phyloP scores from a whole-genome alignment of 495 filamentous ascomycete genomes.

The Terfezia claveryi region DNA sequence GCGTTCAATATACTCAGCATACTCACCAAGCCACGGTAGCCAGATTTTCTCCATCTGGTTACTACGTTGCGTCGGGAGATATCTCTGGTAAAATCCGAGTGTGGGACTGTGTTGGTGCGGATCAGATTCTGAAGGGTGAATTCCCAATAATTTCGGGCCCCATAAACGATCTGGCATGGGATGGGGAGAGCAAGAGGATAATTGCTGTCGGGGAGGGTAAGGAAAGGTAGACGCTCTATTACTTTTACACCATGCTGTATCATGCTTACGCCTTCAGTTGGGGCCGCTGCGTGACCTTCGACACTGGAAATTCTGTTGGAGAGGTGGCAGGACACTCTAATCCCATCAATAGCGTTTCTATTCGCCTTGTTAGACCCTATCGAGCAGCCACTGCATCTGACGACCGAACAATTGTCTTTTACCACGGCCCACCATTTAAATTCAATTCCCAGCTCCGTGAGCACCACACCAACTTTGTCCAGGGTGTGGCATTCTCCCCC shows the following conservation, averaged over 20 bases:
- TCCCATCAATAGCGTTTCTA: slow-evolving; percentile 72
- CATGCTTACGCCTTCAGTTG: slow-evolving; percentile 23
- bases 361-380: slow-evolving; percentile 71
- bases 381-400: slow-evolving; percentile 80
- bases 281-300: slow-evolving; percentile 85
- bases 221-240: slow-evolving; percentile 31
- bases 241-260: background rate
- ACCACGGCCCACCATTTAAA: slow-evolving; percentile 85
- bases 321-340: slow-evolving; percentile 80
- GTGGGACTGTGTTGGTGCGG: slow-evolving; percentile 51
- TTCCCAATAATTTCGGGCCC: slow-evolving; percentile 85
- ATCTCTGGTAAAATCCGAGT: slow-evolving; percentile 61
- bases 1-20: slow-evolving; percentile 78
- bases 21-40: slow-evolving; percentile 75
- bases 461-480: slow-evolving; percentile 70
- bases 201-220: slow-evolving; percentile 91
- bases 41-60: slow-evolving; percentile 83
- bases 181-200: slow-evolving; percentile 86
- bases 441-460: slow-evolving; percentile 51
- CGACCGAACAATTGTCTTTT: slow-evolving; percentile 72
- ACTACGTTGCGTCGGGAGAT: slow-evolving; percentile 89
- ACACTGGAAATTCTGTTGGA: slow-evolving; percentile 86
- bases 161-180: slow-evolving; percentile 93
- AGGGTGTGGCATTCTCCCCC: slow-evolving; percentile 74
- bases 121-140: slow-evolving; percentile 45